Evolutionary conservation across 257 asterid species (phyloP).

Genomic region (Marsdenia floribunda): DNA sequence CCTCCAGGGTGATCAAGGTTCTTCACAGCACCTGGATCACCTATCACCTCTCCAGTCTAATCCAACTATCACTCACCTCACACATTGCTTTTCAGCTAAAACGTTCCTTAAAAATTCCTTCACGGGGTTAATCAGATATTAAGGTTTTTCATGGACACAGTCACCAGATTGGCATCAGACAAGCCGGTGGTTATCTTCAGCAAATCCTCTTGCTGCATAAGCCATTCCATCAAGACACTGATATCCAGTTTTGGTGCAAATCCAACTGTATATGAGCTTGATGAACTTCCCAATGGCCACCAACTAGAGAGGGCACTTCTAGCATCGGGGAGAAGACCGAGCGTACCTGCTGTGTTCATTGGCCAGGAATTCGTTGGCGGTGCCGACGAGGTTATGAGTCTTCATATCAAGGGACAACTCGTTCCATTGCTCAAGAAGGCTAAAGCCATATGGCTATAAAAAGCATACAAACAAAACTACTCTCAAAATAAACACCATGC

Average conservation of each 20-base stretch:
- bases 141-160: conserved; percentile 36
- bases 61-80: not conserved
- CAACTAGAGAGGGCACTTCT: conserved; percentile 52
- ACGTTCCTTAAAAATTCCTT: not conserved
- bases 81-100: conserved; percentile 2
- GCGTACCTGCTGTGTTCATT: conserved; percentile 63
- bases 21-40: conserved; percentile 10
- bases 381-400: conserved; percentile 68
- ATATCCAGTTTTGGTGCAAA: conserved; percentile 69
- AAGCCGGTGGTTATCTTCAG: conserved; percentile 78
- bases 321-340: conserved; percentile 28
- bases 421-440: conserved; percentile 69
- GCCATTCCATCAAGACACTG: conserved; percentile 57
- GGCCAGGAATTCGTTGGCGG: conserved; percentile 63
- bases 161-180: conserved; percentile 43
- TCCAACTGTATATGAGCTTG: conserved; percentile 52
- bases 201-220: conserved; percentile 64
- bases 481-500: not conserved
- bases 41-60: conserved; percentile 12
- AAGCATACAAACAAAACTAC: not conserved
- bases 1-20: conserved; percentile 16
- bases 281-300: conserved; percentile 51
- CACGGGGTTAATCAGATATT: not conserved
- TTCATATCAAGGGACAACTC: conserved; percentile 61
- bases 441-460: conserved; percentile 64